phyloP scores from a whole-genome alignment of 345 rosid genomes.

The Eucalyptus virginea region DNA sequence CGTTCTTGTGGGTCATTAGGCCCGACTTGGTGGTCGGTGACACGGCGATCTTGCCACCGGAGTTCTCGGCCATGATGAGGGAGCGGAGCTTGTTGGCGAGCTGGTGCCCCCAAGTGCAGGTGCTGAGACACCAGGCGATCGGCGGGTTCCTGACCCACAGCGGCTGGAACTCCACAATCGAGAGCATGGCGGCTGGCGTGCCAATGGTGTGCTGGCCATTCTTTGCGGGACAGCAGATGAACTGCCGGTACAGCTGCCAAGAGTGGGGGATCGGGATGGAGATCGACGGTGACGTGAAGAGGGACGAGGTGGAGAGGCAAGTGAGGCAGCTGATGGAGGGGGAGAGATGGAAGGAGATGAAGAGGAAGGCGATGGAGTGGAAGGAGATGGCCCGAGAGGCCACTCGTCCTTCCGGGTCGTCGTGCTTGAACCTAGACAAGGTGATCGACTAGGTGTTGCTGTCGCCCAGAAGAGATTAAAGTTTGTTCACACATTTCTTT shows the following conservation, averaged over 20 bases:
- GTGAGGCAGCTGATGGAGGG: constrained; percentile 47
- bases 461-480: neutral
- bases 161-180: constrained; percentile 58
- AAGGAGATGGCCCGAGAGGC: constrained; percentile 13
- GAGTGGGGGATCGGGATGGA: constrained; percentile 60
- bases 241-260: constrained; percentile 21
- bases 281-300: constrained; percentile 35
- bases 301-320: constrained; percentile 30
- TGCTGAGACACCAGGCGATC: constrained; percentile 28
- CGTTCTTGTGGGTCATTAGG: constrained; percentile 47
- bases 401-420: constrained; percentile 9
- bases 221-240: constrained; percentile 49
- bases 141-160: constrained; percentile 53
- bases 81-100: constrained; percentile 20
- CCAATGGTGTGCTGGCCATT: constrained; percentile 61
- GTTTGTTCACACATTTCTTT: too few relatives aligned
- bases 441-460: constrained; percentile 13
- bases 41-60: constrained; percentile 18
- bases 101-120: constrained; percentile 53
- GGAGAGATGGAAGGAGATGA: constrained; percentile 41
- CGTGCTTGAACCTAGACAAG: constrained; percentile 11
- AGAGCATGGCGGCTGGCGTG: constrained; percentile 27
- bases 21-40: constrained; percentile 45
- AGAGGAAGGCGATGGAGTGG: constrained; percentile 31
- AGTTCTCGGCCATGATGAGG: constrained; percentile 18